Conservation (phyloP, 805 yeast species). For the Blastobotrys attinorum region DNA sequence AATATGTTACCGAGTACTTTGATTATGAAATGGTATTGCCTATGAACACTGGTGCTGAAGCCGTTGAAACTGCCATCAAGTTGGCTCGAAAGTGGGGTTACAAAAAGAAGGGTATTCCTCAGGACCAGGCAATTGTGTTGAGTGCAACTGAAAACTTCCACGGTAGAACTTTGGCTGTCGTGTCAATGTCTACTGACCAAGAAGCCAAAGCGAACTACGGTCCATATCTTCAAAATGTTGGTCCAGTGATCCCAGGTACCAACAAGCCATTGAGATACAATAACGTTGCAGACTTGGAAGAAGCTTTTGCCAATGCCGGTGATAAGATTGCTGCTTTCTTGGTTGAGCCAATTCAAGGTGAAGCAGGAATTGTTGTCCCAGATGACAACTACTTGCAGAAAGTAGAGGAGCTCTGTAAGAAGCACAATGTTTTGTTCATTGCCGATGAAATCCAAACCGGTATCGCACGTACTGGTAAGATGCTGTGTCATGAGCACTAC, state of each 20-base stretch:
- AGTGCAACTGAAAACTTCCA: constrained; percentile 91
- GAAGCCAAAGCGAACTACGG: constrained; percentile 87
- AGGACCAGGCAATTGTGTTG: constrained; percentile 76
- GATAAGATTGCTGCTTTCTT: constrained; percentile 85
- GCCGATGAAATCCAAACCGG: constrained; percentile 98
- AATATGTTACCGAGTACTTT: constrained; percentile 81
- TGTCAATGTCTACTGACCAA: constrained; percentile 93
- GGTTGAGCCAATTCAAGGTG: constrained; percentile 96
- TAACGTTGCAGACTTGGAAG: constrained; percentile 74
- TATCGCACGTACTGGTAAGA: constrained; percentile 92
- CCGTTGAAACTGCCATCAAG: constrained; percentile 91
- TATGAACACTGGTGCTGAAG: constrained; percentile 99
- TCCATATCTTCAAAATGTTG: constrained; percentile 77
- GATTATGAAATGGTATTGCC: constrained; percentile 90
- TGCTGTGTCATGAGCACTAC: constrained; percentile 86
- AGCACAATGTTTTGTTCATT: constrained; percentile 80
- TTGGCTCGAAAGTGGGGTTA: constrained; percentile 98
- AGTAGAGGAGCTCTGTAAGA: constrained; percentile 67
- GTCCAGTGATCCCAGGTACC: constrained; percentile 77
- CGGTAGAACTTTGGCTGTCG: constrained; percentile 91
- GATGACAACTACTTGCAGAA: constrained; percentile 67
- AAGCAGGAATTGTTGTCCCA: constrained; percentile 96
- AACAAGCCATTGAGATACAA: constrained; percentile 69
- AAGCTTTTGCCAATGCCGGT: constrained; percentile 74
- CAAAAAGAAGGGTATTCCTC: constrained; percentile 72